phyloP scores from a whole-genome alignment of 306 rosid genomes.

The Ochetophila trinervis region DNA sequence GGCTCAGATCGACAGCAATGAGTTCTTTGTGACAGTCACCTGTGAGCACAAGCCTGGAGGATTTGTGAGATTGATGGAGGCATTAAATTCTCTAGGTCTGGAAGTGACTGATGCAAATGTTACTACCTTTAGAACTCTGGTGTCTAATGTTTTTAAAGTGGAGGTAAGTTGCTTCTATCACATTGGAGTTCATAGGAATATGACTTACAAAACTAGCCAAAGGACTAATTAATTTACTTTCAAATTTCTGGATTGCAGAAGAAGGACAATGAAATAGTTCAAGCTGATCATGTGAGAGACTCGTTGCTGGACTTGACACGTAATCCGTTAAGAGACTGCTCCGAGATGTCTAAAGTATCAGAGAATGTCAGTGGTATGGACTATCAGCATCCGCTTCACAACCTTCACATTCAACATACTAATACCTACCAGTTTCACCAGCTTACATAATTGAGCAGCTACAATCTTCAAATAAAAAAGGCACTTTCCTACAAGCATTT shows the following conservation, averaged over 20 bases:
- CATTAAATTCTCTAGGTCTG: constrained; percentile 61
- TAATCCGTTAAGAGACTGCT: constrained; percentile 45
- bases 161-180: constrained; percentile 40
- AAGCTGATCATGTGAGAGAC: constrained; percentile 78
- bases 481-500: background rate
- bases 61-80: constrained; percentile 80
- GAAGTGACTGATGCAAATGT: constrained; percentile 81
- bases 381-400: constrained; percentile 31
- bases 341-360: constrained; percentile 39
- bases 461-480: background rate
- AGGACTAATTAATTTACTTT: background rate
- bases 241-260: constrained; percentile 40
- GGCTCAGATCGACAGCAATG: constrained; percentile 73
- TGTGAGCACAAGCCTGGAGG: constrained; percentile 84
- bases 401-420: constrained; percentile 36
- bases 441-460: constrained; percentile 30
- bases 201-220: background rate
- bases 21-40: constrained; percentile 74
- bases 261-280: constrained; percentile 62
- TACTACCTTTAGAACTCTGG: constrained; percentile 75
- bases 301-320: constrained; percentile 70
- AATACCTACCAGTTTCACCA: constrained; percentile 40
- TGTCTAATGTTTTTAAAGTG: constrained; percentile 74
- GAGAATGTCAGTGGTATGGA: constrained; percentile 42
- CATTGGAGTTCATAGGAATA: background rate